phyloP scores from a whole-genome alignment of 192 early-diverging fungal genomes.

The Backusella parvicylindrica region DNA sequence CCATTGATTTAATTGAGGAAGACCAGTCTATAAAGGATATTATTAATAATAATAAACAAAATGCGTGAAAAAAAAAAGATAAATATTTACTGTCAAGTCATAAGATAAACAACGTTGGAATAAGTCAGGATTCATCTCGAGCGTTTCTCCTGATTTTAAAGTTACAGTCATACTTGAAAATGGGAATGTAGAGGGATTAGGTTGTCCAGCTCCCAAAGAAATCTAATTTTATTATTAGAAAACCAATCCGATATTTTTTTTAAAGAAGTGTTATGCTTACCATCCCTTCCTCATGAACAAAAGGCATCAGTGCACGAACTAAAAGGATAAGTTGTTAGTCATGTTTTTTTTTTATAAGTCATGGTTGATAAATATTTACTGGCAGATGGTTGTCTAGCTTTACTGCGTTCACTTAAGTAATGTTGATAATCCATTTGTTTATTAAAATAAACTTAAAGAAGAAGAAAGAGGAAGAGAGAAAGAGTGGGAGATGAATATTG shows the following conservation, averaged over 20 bases:
- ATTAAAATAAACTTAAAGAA: neutral
- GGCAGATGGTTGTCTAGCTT: constrained; percentile 41
- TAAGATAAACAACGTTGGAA: constrained; percentile 61
- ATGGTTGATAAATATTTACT: constrained; percentile 24
- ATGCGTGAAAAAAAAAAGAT: neutral
- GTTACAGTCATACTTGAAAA: constrained; percentile 51
- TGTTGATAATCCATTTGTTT: constrained; percentile 31
- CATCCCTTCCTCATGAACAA: constrained; percentile 15
- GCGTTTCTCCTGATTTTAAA: constrained; percentile 54
- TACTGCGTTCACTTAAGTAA: constrained; percentile 38
- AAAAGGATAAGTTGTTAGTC: neutral
- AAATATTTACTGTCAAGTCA: constrained; percentile 44
- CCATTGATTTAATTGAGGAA: constrained; percentile 44
- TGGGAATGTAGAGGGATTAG: constrained; percentile 64
- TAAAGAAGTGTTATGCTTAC: neutral
- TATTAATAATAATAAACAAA: neutral
- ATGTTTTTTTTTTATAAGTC: neutral
- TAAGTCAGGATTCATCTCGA: constrained; percentile 51
- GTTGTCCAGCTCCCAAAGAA: constrained; percentile 69
- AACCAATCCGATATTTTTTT: neutral
- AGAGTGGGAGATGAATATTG: neutral
- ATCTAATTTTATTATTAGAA: constrained; percentile 35
- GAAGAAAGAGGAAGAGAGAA: neutral
- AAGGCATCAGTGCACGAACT: constrained; percentile 36
- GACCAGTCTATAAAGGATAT: constrained; percentile 36